Evolutionary conservation across 2,329 filamentous ascomycete species (phyloP).

Genomic region (Pseudogymnoascus verrucosus): DNA sequence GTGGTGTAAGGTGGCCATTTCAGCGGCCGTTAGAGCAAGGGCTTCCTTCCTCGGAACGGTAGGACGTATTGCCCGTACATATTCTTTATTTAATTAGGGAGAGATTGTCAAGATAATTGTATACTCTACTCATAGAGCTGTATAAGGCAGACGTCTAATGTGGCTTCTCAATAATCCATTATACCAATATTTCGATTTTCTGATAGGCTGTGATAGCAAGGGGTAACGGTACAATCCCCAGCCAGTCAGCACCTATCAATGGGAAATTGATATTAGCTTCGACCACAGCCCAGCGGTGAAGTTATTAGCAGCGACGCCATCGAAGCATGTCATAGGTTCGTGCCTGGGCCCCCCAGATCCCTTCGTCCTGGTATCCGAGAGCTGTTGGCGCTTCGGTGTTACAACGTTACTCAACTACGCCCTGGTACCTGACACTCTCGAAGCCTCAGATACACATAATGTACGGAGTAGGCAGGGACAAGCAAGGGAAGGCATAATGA

Average conservation of each 20-base stretch:
- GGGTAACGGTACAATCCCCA: neutral
- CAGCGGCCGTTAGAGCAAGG: neutral
- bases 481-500: neutral
- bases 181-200: neutral
- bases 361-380: neutral
- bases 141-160: neutral
- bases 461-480: conserved; percentile 6
- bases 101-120: neutral
- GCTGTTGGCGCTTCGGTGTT: neutral
- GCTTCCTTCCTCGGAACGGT: neutral
- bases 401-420: neutral
- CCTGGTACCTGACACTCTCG: neutral
- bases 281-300: neutral
- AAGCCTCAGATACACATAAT: neutral
- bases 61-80: neutral
- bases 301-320: neutral
- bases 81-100: neutral
- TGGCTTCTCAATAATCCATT: neutral
- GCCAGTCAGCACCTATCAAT: neutral
- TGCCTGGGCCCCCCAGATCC: neutral
- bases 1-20: neutral
- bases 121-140: neutral
- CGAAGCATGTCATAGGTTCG: conserved; percentile 3
- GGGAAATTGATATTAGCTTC: neutral
- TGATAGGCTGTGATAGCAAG: conserved; percentile 3